These are phyloP conservation scores for Tagetes patula DNA, from an alignment of 129 eudicot genomes.

Conservation along the genomic window DNA sequence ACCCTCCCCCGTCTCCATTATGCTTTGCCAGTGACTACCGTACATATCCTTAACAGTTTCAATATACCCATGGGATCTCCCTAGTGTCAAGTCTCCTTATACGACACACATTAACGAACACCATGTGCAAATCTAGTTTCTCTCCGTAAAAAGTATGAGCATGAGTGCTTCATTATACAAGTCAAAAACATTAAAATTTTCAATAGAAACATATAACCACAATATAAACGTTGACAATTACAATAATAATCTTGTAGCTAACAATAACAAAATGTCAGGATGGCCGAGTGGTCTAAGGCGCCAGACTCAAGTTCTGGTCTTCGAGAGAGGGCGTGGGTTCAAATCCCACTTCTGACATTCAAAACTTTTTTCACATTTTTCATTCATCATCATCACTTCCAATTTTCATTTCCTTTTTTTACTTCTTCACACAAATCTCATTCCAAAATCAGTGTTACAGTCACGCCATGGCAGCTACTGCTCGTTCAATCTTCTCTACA, in stretches of 20 bases:
- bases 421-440: background rate
- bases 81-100: no score
- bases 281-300: slow-evolving; percentile 99
- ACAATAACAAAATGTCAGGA: slow-evolving; percentile 53
- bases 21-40: no score
- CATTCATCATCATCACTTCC: background rate
- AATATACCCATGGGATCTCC: no score
- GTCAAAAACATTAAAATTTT: background rate
- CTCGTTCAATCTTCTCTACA: slow-evolving; percentile 55
- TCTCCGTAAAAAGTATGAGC: no score
- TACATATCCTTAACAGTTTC: no score
- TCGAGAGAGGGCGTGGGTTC: slow-evolving; percentile 99
- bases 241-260: background rate
- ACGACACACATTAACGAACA: no score
- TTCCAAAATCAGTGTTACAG: background rate
- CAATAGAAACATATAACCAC: background rate
- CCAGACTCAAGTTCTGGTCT: slow-evolving; percentile 99
- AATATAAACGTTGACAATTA: no score
- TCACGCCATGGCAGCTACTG: slow-evolving; percentile 40
- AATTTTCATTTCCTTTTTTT: background rate
- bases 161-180: background rate
- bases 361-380: background rate
- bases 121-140: no score
- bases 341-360: slow-evolving; percentile 76
- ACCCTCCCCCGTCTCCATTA: no score